Percentiles rank a stretch among this genome's conserved stretches.
phyloP scores from a whole-genome alignment of 805 yeast genomes.

The Monosporozyma yasuniensis region DNA sequence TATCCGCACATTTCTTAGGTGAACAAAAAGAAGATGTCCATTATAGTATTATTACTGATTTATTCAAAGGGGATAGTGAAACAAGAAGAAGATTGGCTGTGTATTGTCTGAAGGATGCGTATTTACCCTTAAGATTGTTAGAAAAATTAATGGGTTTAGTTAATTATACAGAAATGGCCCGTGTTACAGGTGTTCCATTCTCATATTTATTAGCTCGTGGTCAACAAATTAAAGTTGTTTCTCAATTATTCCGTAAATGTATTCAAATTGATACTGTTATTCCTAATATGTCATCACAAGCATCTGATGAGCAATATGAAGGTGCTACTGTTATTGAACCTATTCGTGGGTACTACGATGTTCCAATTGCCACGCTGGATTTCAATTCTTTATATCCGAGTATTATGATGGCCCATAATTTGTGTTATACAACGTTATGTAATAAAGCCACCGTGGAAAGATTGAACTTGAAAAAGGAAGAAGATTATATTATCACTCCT shows the following conservation, averaged over 20 bases:
- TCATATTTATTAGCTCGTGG: slow-evolving; percentile 84
- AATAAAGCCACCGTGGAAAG: slow-evolving; percentile 60
- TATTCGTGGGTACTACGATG: slow-evolving; percentile 86
- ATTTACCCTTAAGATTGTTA: slow-evolving; percentile 73
- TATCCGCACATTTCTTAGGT: slow-evolving; percentile 83
- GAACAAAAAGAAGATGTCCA: slow-evolving; percentile 99
- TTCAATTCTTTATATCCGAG: slow-evolving; percentile 96
- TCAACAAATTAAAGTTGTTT: slow-evolving; percentile 94
- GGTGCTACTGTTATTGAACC: slow-evolving; percentile 99
- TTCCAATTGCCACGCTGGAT: slow-evolving; percentile 95
- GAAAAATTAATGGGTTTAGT: slow-evolving; percentile 95
- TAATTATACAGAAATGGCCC: slow-evolving; percentile 97
- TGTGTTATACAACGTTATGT: slow-evolving; percentile 87
- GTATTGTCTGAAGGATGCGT: slow-evolving; percentile 94
- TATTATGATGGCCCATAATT: slow-evolving; percentile 97
- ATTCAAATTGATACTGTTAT: slow-evolving; percentile 75
- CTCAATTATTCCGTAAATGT: slow-evolving; percentile 92
- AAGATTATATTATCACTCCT: slow-evolving; percentile 81
- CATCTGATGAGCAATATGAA: slow-evolving; percentile 87
- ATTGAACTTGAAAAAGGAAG: slow-evolving; percentile 51
- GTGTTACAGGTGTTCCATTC: slow-evolving; percentile 98
- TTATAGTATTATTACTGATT: slow-evolving; percentile 88
- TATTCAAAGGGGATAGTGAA: slow-evolving; percentile 87
- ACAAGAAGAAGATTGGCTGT: slow-evolving; percentile 93
- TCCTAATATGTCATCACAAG: slow-evolving; percentile 76